phyloP scores from a whole-genome alignment of 805 yeast species.

The Candida golubevii region DNA sequence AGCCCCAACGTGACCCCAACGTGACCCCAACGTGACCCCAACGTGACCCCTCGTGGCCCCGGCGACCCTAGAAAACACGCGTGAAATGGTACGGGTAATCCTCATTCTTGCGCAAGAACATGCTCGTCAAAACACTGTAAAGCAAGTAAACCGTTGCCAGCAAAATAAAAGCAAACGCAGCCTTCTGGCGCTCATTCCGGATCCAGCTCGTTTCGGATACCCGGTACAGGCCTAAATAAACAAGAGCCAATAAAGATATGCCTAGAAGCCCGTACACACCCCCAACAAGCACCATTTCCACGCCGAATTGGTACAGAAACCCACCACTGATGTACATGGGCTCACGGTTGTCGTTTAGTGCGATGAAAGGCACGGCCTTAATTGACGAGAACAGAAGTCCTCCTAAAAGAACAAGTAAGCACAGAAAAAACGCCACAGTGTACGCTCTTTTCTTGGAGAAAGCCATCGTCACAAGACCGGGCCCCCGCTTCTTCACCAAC shows the following conservation, averaged over 20 bases:
- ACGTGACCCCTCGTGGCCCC: no score
- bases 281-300: conserved; percentile 55
- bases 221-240: conserved; percentile 32
- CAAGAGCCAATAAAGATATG: conserved; percentile 35
- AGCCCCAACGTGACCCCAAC: no score
- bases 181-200: conserved; percentile 15
- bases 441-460: conserved; percentile 22
- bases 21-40: no score
- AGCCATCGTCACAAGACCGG: conserved; percentile 18
- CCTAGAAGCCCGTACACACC: conserved; percentile 48
- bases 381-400: conserved; percentile 66
- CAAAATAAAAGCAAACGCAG: conserved; percentile 18
- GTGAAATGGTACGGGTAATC: conserved; percentile 43
- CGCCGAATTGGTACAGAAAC: conserved; percentile 63
- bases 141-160: conserved; percentile 30
- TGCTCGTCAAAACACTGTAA: conserved; percentile 41
- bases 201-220: conserved; percentile 19
- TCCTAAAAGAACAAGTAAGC: conserved; percentile 45
- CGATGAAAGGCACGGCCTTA: conserved; percentile 59
- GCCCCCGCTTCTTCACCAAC: conserved; percentile 47
- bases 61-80: conserved; percentile 28
- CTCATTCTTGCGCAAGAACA: conserved; percentile 43
- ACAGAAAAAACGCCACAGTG: conserved; percentile 26
- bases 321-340: conserved; percentile 63
- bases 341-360: conserved; percentile 46